phyloP scores from a whole-genome alignment of 805 yeast species.

The Isabelozyma heimii region DNA sequence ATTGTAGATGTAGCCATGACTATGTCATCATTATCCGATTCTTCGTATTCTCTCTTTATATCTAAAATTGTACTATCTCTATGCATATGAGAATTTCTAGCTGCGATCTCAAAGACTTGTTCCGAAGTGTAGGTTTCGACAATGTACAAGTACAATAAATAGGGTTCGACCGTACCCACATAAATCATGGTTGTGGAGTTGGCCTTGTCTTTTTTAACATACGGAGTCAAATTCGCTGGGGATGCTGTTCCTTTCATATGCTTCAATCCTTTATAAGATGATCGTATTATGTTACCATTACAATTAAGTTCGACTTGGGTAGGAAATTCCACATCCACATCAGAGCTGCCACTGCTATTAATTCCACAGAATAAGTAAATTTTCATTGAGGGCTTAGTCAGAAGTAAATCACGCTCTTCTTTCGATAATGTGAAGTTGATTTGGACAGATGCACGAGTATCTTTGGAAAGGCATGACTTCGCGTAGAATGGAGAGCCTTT shows the following conservation, averaged over 20 bases:
- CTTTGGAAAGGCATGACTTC: background rate
- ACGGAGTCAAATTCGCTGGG: conserved; percentile 74
- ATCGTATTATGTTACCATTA: conserved; percentile 50
- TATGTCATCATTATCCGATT: conserved; percentile 60
- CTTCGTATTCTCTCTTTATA: conserved; percentile 37
- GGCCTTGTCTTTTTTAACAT: conserved; percentile 29
- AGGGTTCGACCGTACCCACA: conserved; percentile 53
- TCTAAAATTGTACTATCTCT: conserved; percentile 48
- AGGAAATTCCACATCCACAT: conserved; percentile 61
- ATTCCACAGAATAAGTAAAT: conserved; percentile 48
- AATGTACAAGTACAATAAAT: conserved; percentile 53
- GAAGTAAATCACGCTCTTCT: background rate
- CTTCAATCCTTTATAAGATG: conserved; percentile 60
- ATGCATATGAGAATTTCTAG: conserved; percentile 50
- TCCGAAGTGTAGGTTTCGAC: conserved; percentile 41
- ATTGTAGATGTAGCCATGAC: conserved; percentile 64
- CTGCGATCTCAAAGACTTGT: conserved; percentile 14
- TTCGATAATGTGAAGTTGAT: background rate
- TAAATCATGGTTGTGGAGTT: conserved; percentile 48
- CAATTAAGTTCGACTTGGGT: conserved; percentile 64
- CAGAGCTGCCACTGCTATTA: too few species aligned
- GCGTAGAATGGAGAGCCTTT: conserved; percentile 1
- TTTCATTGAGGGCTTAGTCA: background rate
- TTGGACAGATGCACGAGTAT: background rate
- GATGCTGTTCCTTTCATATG: conserved; percentile 73